Evolutionary conservation across 306 rosid genomes (phyloP).

Genomic region (Quillaja saponaria): DNA sequence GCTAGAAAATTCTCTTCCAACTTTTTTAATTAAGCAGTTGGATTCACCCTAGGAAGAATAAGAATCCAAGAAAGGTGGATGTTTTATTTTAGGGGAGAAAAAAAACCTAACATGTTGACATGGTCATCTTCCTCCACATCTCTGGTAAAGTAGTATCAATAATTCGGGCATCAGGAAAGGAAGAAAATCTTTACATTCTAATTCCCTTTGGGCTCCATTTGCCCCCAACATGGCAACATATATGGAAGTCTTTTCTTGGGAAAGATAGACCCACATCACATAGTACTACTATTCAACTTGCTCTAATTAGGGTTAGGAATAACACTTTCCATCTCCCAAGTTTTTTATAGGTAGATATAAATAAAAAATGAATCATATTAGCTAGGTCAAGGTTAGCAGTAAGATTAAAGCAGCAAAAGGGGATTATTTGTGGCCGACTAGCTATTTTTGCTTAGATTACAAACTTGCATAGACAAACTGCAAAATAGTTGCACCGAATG

Average conservation of each 20-base stretch:
- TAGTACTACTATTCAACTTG: conserved; percentile 23
- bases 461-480: too few species aligned
- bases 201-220: conserved; percentile 12
- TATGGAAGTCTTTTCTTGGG: background rate
- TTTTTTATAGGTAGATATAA: too few species aligned
- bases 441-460: too few species aligned
- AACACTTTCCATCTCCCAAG: too few species aligned
- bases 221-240: background rate
- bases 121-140: conserved; percentile 19
- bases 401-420: too few species aligned
- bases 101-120: conserved; percentile 16
- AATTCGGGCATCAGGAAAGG: conserved; percentile 32
- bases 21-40: too few species aligned
- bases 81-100: conserved; percentile 22
- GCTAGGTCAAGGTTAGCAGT: too few species aligned
- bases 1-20: too few species aligned
- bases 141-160: conserved; percentile 31
- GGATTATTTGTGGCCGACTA: too few species aligned
- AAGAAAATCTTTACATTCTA: background rate
- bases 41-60: conserved; percentile 34
- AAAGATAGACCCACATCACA: conserved; percentile 33
- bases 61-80: conserved; percentile 47
- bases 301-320: too few species aligned
- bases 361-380: too few species aligned
- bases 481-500: too few species aligned